Evolutionary conservation across 108 stramenopile species (phyloP), one percentile per base, ranked within the genome.

Genomic region (Cyclostephanos tholiformis): DNA sequence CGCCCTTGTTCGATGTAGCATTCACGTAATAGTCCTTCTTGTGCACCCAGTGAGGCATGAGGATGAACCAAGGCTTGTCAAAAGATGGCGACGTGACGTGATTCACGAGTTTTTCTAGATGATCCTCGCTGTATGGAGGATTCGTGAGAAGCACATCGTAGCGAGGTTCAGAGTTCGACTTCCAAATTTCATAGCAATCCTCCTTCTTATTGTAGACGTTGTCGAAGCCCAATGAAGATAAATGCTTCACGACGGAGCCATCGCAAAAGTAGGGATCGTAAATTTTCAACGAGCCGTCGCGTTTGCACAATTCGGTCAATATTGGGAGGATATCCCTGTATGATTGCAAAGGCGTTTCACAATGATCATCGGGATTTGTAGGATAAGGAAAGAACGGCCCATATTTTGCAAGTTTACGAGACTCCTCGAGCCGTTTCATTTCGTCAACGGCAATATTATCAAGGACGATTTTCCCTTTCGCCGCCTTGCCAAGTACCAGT

Each of bases 251-350:
- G 5, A 98, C 96, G 8, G 85, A 82, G 23, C 99, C 99, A 69
- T 97, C 87, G 79, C 99, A 99, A 80, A 79, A 99, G 84, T 98
- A 99, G 5, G 99, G 99, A 82, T 99, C 74, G 72, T 98, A 99
- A 50, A 99, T 94, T 48, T 30, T 55, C 59, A 93, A 56, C 0
- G 44, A 67, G 19, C 50, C 48, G 32, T 38, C n/a, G 43, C 72
- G 49, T 49, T 65, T 72, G 61, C 63, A 61, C 19, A 94, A 74
- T 48, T 68, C 65, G 44, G 75, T 39, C 56, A 99, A 78, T 19
- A 97, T 60, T 17, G 95, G 88, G 4, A 79, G 73, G 32, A 99
- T 84, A 75, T 99, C 88, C 52, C 75, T 53, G 79, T 99, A 99
- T 6, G 98, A 95, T 51, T 85, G 82, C 10, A 90, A 69, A 25